These are phyloP conservation scores for Monilinia polystroma DNA, from an alignment of 2,329 filamentous ascomycete species.

Conservation along the genomic window DNA sequence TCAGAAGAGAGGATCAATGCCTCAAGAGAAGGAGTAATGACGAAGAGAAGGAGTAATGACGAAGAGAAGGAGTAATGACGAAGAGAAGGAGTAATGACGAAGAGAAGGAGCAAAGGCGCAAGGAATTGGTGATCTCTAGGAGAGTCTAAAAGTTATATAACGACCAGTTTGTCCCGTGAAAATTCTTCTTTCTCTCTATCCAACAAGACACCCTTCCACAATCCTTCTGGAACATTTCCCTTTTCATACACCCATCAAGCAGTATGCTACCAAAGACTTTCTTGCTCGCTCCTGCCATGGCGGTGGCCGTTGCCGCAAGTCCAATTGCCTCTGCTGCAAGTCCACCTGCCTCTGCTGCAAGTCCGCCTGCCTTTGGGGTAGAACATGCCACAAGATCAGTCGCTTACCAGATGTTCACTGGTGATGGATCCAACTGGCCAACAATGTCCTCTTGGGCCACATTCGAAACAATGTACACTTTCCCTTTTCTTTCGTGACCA, in stretches of 20 bases:
- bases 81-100: too few species aligned
- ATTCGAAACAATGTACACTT: constrained; percentile 17
- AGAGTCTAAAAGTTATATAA: too few species aligned
- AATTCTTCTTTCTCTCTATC: neutral
- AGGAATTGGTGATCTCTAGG: too few species aligned
- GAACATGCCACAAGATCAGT: neutral
- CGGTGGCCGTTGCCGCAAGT: neutral
- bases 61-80: too few species aligned
- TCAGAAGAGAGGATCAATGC: too few species aligned
- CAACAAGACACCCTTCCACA: constrained; percentile 7
- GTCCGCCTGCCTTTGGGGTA: neutral
- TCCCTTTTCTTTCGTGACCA: neutral
- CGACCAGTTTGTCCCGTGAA: too few species aligned
- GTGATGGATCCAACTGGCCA: constrained; percentile 17
- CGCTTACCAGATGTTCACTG: constrained; percentile 9
- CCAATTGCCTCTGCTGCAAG: neutral
- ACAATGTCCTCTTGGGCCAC: neutral
- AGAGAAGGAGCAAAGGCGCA: too few species aligned
- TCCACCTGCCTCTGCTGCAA: neutral
- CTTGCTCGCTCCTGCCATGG: neutral
- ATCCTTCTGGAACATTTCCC: constrained; percentile 6
- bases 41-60: too few species aligned
- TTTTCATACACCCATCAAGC: neutral
- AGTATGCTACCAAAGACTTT: constrained; percentile 14
- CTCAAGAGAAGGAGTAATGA: too few species aligned